Conservation (phyloP, 305 asterid genomes). For the Ilex paraguariensis region DNA sequence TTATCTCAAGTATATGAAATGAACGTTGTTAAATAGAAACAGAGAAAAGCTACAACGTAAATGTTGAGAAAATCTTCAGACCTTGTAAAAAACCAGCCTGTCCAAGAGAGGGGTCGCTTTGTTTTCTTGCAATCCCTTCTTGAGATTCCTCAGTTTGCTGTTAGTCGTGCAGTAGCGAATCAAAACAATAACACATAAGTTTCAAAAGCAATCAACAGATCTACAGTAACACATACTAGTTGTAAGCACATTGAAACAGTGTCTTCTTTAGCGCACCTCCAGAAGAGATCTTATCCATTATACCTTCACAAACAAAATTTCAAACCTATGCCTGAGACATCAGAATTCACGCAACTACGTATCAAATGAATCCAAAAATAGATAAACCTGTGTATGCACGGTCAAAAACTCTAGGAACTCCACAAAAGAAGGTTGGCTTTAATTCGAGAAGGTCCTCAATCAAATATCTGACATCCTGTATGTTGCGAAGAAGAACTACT, state of each 20-base stretch:
- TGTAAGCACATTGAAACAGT: conserved; percentile 63
- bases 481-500: conserved; percentile 8
- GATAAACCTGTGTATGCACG: conserved; percentile 65
- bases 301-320: conserved; percentile 36
- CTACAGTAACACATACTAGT: conserved; percentile 46
- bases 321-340: conserved; percentile 1
- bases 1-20: no score
- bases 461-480: conserved; percentile 79
- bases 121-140: conserved; percentile 74
- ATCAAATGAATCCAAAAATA: not conserved
- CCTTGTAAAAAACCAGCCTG: conserved; percentile 84
- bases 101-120: conserved; percentile 87
- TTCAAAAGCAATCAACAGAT: not conserved
- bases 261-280: conserved; percentile 75
- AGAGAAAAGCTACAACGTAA: not conserved
- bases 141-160: conserved; percentile 84
- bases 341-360: not conserved
- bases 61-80: conserved; percentile 8
- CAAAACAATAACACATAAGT: not conserved
- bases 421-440: conserved; percentile 86
- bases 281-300: conserved; percentile 66
- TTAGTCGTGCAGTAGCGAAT: not conserved
- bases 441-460: conserved; percentile 77
- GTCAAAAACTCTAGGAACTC: conserved; percentile 91
- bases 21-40: not conserved